Base-by-base conservation (phyloP, 352 stramenopile species). In the Pythium biforme region DNA sequence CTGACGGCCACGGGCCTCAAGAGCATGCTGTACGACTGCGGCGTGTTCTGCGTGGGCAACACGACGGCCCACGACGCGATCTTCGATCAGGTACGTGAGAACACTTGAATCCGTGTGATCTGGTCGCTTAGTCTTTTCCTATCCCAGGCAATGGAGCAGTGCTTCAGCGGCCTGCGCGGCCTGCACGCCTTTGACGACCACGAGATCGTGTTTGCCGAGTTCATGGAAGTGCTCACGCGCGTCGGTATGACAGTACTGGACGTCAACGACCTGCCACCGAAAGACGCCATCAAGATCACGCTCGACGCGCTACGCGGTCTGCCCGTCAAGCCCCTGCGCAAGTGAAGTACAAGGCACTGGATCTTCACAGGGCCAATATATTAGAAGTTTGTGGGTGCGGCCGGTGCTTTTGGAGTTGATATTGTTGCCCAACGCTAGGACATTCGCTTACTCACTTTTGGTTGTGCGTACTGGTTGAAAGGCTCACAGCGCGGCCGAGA, bases 211-310 rank as follows among this genome's bases (percentile, higher is more conserved):
- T 92, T 92, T 47, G 75, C 75, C 22, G 85, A 94, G 68, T 85
- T 88, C 39, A 50, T 94, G 7, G 85, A 94, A 66, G 71, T 92
- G 1, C 64, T 82, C 1, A 69, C 79, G 50, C 83, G 85, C 19
- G 77, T 92, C 37, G 83, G 82, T 43, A 64, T 91, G 39, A 65
- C 65, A 12, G 75, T 90, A 20, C 75, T 92, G 33, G 71, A 75
- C 4, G 75, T 88, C 57, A 81, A 83, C 45, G 76, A 79, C 29
- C 59, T 94, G 25, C 75, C 81, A 15, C 71, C 76, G 4, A 73
- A 72, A 48, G 81, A 92, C 41, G 79, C 81, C 25, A 90, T 92
- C 66, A 88, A 84, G 67, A 79, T 94, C 49, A 83, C 81, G 5
- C 62, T 94, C 34, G 79, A 94, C 56, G 84, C 84, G n/a, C 48